Evolutionary conservation across 768 basidiomycete species (phyloP).

Genomic region (Kwoniella sp.): DNA sequence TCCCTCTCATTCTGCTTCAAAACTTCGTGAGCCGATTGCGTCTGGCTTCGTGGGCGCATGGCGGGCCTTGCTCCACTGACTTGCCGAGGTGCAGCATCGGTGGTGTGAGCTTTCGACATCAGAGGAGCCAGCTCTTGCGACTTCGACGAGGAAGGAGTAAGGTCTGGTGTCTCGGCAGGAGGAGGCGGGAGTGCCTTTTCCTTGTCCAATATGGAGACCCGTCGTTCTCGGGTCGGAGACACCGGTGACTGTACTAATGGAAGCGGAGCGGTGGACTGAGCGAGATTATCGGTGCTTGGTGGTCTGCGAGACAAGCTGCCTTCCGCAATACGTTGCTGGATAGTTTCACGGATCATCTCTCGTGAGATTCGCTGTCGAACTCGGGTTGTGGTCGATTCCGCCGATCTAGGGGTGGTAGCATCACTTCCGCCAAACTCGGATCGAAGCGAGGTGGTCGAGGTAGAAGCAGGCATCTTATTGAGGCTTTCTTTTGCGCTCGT

Average conservation of each 20-base stretch:
- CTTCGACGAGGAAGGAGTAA: neutral
- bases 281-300: slow-evolving; percentile 16
- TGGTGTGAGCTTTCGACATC: slow-evolving; percentile 42
- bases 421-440: slow-evolving; percentile 19
- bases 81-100: slow-evolving; percentile 20
- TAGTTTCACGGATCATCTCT: slow-evolving; percentile 53
- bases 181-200: slow-evolving; percentile 42
- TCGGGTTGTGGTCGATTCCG: slow-evolving; percentile 30
- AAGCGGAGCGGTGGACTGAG: neutral
- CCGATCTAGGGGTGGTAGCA: neutral
- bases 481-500: neutral
- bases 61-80: slow-evolving; percentile 23
- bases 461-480: slow-evolving; percentile 8
- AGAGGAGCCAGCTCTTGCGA: slow-evolving; percentile 19
- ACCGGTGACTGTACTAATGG: slow-evolving; percentile 5
- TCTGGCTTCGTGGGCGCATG: slow-evolving; percentile 39
- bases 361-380: slow-evolving; percentile 54
- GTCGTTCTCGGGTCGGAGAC: slow-evolving; percentile 1
- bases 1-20: slow-evolving; percentile 35
- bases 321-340: slow-evolving; percentile 49
- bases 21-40: slow-evolving; percentile 50
- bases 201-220: slow-evolving; percentile 26
- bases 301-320: slow-evolving; percentile 36
- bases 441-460: slow-evolving; percentile 8
- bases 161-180: slow-evolving; percentile 19